These are phyloP conservation scores for Tarenaya hassleriana DNA, from an alignment of 345 rosid genomes.

Conservation along the genomic window DNA sequence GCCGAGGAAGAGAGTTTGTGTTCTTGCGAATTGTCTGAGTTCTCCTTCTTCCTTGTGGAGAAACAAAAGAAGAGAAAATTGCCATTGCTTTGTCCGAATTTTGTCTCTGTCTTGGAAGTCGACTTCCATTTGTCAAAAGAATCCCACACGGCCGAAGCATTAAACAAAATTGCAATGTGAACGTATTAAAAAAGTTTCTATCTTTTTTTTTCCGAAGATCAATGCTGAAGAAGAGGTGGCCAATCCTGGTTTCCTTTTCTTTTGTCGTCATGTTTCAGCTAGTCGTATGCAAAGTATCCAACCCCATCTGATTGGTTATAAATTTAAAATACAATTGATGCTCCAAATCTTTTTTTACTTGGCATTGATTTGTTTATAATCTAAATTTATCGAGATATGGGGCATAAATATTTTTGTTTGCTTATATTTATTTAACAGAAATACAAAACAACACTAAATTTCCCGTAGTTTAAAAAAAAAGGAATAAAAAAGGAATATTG, in stretches of 20 bases:
- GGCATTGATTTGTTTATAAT: too few relatives aligned
- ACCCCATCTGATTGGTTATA: background rate
- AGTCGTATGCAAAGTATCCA: slow-evolving; percentile 15
- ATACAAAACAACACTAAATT: too few relatives aligned
- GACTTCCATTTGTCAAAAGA: slow-evolving; percentile 27
- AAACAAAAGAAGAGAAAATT: slow-evolving; percentile 2
- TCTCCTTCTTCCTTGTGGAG: background rate
- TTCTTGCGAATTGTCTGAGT: slow-evolving; percentile 40
- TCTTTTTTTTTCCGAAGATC: slow-evolving; percentile 10
- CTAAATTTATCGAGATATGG: too few relatives aligned
- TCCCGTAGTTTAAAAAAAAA: too few relatives aligned
- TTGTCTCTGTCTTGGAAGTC: slow-evolving; percentile 25
- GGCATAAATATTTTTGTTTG: too few relatives aligned
- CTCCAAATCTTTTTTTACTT: too few relatives aligned
- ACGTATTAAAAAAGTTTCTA: slow-evolving; percentile 7
- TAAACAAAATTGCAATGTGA: slow-evolving; percentile 6
- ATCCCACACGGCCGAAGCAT: slow-evolving; percentile 16
- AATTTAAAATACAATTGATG: background rate
- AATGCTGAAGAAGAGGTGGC: slow-evolving; percentile 18
- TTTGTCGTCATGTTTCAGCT: slow-evolving; percentile 15
- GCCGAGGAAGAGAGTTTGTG: slow-evolving; percentile 38
- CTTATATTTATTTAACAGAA: too few relatives aligned
- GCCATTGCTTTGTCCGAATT: slow-evolving; percentile 19
- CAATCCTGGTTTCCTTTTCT: slow-evolving; percentile 14
- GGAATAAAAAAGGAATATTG: too few relatives aligned